These are phyloP conservation scores for Epichloe baconii DNA, from an alignment of 2,329 filamentous ascomycete genomes.

Conservation along the genomic window DNA sequence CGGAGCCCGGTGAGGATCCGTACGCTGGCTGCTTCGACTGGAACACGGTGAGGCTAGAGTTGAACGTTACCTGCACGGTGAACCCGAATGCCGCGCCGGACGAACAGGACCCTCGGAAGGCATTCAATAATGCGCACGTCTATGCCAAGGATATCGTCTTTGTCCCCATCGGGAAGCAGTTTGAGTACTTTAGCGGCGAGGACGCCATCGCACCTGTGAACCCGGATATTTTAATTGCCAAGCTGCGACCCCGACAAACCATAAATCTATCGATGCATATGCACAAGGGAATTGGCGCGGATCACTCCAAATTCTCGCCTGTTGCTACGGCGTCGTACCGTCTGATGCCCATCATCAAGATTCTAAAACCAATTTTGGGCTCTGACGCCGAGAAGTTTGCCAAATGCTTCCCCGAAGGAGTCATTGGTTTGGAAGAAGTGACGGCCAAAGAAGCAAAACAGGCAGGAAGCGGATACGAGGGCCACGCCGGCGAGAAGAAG, in stretches of 20 bases:
- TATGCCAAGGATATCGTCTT: constrained; percentile 71
- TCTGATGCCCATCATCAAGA: constrained; percentile 76
- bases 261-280: constrained; percentile 84
- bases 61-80: constrained; percentile 69
- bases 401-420: constrained; percentile 76
- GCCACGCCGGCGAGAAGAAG: constrained; percentile 66
- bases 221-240: constrained; percentile 87
- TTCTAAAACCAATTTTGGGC: constrained; percentile 71
- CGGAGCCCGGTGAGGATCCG: constrained; percentile 46
- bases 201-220: constrained; percentile 64
- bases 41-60: constrained; percentile 72
- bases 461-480: constrained; percentile 53
- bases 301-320: constrained; percentile 95
- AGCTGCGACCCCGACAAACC: constrained; percentile 80
- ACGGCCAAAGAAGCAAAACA: constrained; percentile 50
- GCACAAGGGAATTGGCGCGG: constrained; percentile 83
- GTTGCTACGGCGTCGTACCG: constrained; percentile 92
- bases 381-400: constrained; percentile 80
- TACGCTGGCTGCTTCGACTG: constrained; percentile 56
- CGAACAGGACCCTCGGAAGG: constrained; percentile 69
- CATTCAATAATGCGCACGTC: constrained; percentile 76
- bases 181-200: constrained; percentile 52
- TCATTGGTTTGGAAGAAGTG: constrained; percentile 68
- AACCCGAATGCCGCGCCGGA: constrained; percentile 57
- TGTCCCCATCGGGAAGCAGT: constrained; percentile 61